A percentile compares a stretch with the other conserved stretches of the same genome.
These are phyloP conservation scores for Solanum pinnatisectum DNA, from an alignment of 257 asterid species.

Conservation along the genomic window DNA sequence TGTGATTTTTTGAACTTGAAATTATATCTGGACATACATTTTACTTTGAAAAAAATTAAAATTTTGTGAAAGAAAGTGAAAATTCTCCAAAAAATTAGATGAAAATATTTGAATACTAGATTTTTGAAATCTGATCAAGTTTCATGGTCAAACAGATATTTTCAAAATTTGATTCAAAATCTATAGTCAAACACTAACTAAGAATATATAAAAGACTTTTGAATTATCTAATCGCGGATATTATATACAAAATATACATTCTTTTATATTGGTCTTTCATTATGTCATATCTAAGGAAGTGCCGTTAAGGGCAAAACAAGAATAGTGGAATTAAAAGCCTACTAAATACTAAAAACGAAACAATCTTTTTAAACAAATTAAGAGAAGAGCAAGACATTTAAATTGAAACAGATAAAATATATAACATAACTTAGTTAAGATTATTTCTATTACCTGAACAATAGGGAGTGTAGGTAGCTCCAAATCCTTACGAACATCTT, in stretches of 20 bases:
- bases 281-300: neutral
- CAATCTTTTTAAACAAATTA: neutral
- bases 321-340: neutral
- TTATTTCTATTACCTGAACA: conserved; percentile 10
- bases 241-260: neutral
- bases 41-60: neutral
- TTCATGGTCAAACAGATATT: neutral
- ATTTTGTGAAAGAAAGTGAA: neutral
- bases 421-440: neutral
- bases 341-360: neutral
- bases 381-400: neutral
- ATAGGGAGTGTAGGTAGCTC: conserved; percentile 10
- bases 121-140: neutral
- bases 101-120: neutral
- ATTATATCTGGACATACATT: neutral
- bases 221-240: neutral
- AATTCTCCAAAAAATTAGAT: neutral
- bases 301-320: neutral
- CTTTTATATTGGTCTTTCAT: neutral
- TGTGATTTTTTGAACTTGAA: neutral
- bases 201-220: neutral
- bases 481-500: conserved; percentile 8
- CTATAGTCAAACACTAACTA: neutral
- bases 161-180: neutral
- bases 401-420: too few relatives aligned